These are phyloP conservation scores for Dendrocalamus latiflorus DNA, from an alignment of 202 grass and related monocot species.

Conservation along the genomic window DNA sequence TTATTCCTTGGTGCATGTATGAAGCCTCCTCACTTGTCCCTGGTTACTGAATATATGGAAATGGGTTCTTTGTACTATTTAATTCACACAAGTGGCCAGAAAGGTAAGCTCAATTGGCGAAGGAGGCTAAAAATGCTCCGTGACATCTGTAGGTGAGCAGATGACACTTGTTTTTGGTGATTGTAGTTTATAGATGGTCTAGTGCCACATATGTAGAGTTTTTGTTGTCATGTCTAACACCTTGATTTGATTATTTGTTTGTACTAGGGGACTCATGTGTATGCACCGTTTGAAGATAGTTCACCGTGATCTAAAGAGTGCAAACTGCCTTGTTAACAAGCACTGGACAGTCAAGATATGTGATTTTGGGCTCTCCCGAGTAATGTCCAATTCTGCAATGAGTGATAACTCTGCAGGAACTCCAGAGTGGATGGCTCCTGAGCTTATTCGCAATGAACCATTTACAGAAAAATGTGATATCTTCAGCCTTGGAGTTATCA, in stretches of 20 bases:
- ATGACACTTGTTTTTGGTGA: not conserved
- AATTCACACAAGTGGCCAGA: slow-evolving; percentile 78
- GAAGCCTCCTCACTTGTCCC: slow-evolving; percentile 90
- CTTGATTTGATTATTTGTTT: slow-evolving; percentile 30
- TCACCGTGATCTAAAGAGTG: slow-evolving; percentile 89
- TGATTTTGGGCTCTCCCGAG: slow-evolving; percentile 86
- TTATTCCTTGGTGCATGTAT: slow-evolving; percentile 98
- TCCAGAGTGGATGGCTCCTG: slow-evolving; percentile 98
- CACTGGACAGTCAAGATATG: slow-evolving; percentile 94
- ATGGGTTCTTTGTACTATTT: slow-evolving; percentile 94
- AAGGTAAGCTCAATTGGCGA: slow-evolving; percentile 80
- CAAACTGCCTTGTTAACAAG: slow-evolving; percentile 96
- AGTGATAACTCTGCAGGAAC: slow-evolving; percentile 86
- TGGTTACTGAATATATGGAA: slow-evolving; percentile 99
- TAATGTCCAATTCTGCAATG: slow-evolving; percentile 55
- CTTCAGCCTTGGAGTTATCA: slow-evolving; percentile 96
- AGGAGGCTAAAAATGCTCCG: slow-evolving; percentile 96
- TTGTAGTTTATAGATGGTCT: not conserved
- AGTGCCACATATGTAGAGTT: not conserved
- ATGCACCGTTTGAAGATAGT: slow-evolving; percentile 96
- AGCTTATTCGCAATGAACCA: slow-evolving; percentile 87
- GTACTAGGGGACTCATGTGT: slow-evolving; percentile 87
- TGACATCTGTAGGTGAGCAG: slow-evolving; percentile 88
- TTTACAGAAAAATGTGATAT: slow-evolving; percentile 97
- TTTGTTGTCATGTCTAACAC: slow-evolving; percentile 15